Evolutionary conservation across 2,329 filamentous ascomycete species (phyloP).

Genomic region (Pochonia chlamydosporia): DNA sequence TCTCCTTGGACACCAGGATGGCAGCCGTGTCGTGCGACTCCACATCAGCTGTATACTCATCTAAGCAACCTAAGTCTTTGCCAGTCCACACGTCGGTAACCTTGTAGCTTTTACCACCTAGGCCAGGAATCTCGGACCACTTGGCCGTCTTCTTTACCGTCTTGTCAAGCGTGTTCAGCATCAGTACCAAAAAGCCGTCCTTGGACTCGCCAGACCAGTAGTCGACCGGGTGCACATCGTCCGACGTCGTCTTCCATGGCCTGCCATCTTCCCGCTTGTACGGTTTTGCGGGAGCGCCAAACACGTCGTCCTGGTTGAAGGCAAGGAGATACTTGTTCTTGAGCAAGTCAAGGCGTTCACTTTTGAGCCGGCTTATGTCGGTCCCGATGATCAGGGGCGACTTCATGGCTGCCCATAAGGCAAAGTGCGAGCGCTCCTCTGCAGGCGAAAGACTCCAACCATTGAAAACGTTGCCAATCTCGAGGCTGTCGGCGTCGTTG

Average conservation of each 20-base stretch:
- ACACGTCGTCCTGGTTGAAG: conserved; percentile 39
- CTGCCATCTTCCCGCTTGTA: conserved; percentile 46
- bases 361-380: conserved; percentile 28
- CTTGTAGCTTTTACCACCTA: conserved; percentile 26
- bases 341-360: conserved; percentile 32
- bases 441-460: conserved; percentile 33
- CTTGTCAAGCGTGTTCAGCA: conserved; percentile 36
- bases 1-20: no score
- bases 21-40: conserved; percentile 29
- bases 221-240: conserved; percentile 44
- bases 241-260: no score
- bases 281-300: conserved; percentile 30
- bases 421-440: conserved; percentile 44
- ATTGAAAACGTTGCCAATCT: conserved; percentile 46
- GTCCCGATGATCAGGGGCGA: conserved; percentile 44
- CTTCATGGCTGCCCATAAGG: conserved; percentile 46
- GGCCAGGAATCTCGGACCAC: conserved; percentile 38
- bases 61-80: conserved; percentile 28
- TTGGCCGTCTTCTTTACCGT: conserved; percentile 28
- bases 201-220: conserved; percentile 40
- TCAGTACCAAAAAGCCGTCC: conserved; percentile 37
- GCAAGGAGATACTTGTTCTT: conserved; percentile 32
- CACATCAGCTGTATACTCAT: conserved; percentile 21
- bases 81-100: conserved; percentile 43
- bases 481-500: conserved; percentile 45